These are phyloP conservation scores for Penicillium odoratum DNA, from an alignment of 495 filamentous ascomycete genomes.

Conservation along the genomic window DNA sequence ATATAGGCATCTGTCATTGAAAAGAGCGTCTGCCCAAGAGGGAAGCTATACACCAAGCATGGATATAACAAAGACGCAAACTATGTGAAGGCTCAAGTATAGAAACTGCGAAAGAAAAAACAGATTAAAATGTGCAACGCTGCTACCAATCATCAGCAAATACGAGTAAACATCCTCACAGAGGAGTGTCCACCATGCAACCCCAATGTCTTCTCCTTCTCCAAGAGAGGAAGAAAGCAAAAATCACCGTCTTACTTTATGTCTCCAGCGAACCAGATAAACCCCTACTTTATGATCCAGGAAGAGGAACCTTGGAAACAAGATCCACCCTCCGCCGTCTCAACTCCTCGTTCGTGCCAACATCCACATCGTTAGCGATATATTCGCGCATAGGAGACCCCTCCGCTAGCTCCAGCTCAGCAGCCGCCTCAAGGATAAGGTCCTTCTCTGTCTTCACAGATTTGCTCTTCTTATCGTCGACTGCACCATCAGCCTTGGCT, in stretches of 20 bases:
- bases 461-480: constrained; percentile 15
- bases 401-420: constrained; percentile 38
- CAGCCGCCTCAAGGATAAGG: constrained; percentile 39
- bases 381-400: constrained; percentile 22
- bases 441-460: constrained; percentile 31
- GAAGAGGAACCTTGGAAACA: constrained; percentile 24
- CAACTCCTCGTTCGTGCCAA: constrained; percentile 1
- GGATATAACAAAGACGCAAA: background rate
- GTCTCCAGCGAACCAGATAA: constrained; percentile 4
- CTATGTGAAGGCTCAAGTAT: background rate
- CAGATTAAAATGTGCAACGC: background rate
- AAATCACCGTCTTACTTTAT: constrained; percentile 1
- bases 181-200: constrained; percentile 1
- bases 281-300: constrained; percentile 10
- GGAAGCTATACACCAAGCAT: background rate
- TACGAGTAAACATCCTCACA: background rate
- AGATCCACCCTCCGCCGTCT: constrained; percentile 19
- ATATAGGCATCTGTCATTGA: too few species aligned
- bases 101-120: background rate
- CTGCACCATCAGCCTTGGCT: constrained; percentile 2
- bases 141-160: constrained; percentile 1
- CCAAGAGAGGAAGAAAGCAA: background rate
- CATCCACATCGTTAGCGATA: background rate
- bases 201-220: background rate
- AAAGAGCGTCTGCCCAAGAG: background rate